These are phyloP conservation scores for Acanthamoeba culbertsoni DNA, from an alignment of 208 protist genomes.

Conservation along the genomic window DNA sequence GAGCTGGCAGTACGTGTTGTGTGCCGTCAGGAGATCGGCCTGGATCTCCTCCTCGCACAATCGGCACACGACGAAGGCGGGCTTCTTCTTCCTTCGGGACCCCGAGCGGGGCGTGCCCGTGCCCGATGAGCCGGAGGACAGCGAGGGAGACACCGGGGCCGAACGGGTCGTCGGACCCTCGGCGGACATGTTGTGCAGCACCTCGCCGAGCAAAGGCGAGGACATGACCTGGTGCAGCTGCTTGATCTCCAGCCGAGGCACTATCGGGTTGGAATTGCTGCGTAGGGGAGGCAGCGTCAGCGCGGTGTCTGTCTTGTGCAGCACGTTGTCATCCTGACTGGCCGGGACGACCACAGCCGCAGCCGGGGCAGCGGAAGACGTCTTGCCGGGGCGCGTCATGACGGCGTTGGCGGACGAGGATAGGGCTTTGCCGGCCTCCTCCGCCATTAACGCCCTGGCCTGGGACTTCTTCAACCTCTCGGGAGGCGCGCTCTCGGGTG, in stretches of 20 bases:
- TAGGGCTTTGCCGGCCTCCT: background rate
- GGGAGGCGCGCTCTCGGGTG: background rate
- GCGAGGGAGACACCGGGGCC: background rate
- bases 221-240: background rate
- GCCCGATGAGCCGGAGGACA: background rate
- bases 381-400: background rate
- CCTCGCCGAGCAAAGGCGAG: background rate
- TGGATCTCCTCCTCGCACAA: slow-evolving; percentile 55
- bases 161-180: background rate
- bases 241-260: background rate
- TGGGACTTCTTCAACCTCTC: background rate
- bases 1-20: slow-evolving; percentile 58
- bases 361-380: background rate
- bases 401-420: slow-evolving; percentile 21
- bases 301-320: background rate
- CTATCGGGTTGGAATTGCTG: background rate
- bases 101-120: background rate
- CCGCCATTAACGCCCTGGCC: background rate
- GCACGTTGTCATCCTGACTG: background rate
- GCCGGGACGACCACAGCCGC: background rate
- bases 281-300: background rate
- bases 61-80: slow-evolving; percentile 47
- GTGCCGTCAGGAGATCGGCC: slow-evolving; percentile 23
- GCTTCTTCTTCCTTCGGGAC: background rate
- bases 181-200: background rate